A percentile compares a stretch with the other conserved stretches of the same genome.
These are phyloP conservation scores for Cenchrus americanus DNA, from an alignment of 176 grass and related monocot species.

Conservation along the genomic window DNA sequence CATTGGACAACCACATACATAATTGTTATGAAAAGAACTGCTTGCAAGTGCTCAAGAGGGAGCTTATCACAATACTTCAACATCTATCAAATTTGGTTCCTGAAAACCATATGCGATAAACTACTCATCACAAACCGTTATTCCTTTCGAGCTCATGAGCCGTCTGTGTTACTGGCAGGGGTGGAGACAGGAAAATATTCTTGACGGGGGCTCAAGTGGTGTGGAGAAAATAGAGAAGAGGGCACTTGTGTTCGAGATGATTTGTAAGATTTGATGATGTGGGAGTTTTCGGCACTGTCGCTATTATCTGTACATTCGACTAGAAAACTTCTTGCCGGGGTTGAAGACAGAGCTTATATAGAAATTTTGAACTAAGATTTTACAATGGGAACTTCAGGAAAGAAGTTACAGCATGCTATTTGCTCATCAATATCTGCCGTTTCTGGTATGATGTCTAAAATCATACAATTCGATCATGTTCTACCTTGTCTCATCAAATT, in stretches of 20 bases:
- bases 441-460: too few species aligned
- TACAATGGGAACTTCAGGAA: too few species aligned
- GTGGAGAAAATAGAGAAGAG: background rate
- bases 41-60: background rate
- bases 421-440: too few species aligned
- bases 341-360: background rate
- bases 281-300: background rate
- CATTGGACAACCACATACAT: background rate
- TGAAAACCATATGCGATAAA: background rate
- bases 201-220: background rate
- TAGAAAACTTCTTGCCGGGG: background rate
- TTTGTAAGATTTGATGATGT: background rate
- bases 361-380: too few species aligned
- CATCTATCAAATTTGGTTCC: background rate
- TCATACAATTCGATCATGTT: too few species aligned
- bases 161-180: background rate
- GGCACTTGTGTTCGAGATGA: background rate
- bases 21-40: background rate
- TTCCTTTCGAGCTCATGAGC: background rate
- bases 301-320: background rate
- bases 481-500: too few species aligned
- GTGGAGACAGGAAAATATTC: background rate
- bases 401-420: too few species aligned
- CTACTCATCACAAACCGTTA: background rate
- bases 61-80: background rate